Evolutionary conservation across 805 yeast species (phyloP).

Genomic region (Saccharomycopsis microspora): DNA sequence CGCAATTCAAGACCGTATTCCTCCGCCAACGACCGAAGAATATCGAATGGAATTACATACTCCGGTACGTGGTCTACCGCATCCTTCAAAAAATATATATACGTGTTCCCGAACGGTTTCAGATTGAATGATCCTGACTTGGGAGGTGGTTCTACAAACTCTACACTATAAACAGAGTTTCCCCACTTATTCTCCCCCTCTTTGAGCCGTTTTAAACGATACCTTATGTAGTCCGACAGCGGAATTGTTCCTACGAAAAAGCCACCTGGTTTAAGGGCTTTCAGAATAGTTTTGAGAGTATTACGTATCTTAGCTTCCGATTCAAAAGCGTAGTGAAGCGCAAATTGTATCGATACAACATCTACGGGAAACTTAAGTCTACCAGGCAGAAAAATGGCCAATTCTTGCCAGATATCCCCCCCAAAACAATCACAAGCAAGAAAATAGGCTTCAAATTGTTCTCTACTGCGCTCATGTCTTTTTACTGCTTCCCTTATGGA

Average conservation of each 20-base stretch:
- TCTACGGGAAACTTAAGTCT: constrained; percentile 57
- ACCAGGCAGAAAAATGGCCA: constrained; percentile 58
- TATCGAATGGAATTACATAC: constrained; percentile 90
- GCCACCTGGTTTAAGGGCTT: constrained; percentile 74
- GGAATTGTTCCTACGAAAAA: constrained; percentile 91
- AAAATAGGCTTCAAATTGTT: constrained; percentile 63
- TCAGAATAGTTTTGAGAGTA: constrained; percentile 62
- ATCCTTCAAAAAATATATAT: constrained; percentile 73
- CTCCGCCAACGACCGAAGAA: constrained; percentile 70
- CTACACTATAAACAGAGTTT: constrained; percentile 67
- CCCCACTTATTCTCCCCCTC: constrained; percentile 64
- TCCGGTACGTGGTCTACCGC: constrained; percentile 97
- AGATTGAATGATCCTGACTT: constrained; percentile 58
- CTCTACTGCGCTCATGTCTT: constrained; percentile 50
- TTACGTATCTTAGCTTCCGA: constrained; percentile 68
- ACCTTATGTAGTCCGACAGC: constrained; percentile 71
- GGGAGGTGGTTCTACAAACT: constrained; percentile 71
- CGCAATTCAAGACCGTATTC: constrained; percentile 69
- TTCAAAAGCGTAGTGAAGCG: constrained; percentile 91
- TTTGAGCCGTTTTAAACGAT: constrained; percentile 43
- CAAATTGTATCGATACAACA: constrained; percentile 81
- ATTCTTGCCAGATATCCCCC: constrained; percentile 51
- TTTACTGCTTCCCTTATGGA: constrained; percentile 76
- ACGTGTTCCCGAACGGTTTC: constrained; percentile 61
- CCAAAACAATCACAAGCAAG: constrained; percentile 91